Conservation (phyloP, 2,329 filamentous ascomycete genomes). For the Talaromyces sp. region DNA sequence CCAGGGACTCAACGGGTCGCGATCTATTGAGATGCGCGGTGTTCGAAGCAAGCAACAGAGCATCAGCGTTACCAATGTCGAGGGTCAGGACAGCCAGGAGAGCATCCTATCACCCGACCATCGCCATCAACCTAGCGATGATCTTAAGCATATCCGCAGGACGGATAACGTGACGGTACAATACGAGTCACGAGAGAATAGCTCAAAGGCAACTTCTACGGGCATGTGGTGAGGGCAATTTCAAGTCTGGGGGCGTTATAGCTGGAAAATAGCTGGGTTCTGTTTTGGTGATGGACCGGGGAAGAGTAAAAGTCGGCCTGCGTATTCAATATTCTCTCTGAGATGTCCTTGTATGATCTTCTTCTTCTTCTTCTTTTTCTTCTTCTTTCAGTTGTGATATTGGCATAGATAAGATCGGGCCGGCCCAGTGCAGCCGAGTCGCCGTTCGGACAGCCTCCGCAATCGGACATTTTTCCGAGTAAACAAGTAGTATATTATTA, state of each 20-base stretch:
- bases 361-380: no score
- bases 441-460: neutral
- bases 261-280: neutral
- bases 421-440: neutral
- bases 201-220: neutral
- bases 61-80: slow-evolving; percentile 7
- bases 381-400: neutral
- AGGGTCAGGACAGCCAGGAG: slow-evolving; percentile 15
- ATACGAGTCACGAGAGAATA: slow-evolving; percentile 14
- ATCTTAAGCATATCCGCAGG: slow-evolving; percentile 15
- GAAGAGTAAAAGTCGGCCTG: neutral
- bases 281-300: neutral
- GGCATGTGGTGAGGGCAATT: slow-evolving; percentile 1
- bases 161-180: slow-evolving; percentile 19
- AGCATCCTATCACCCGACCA: slow-evolving; percentile 13
- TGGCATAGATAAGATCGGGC: neutral
- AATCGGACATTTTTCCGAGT: neutral
- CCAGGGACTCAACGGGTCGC: slow-evolving; percentile 1
- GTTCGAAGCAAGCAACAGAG: slow-evolving; percentile 6
- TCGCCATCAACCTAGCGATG: neutral
- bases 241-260: neutral
- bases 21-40: slow-evolving; percentile 7
- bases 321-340: neutral
- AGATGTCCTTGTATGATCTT: no score
- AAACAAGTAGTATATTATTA: neutral